Evolutionary conservation across 441 rosid species (phyloP), one percentile per base, ranked within the genome.

Genomic region (Corymbia citriodora): DNA sequence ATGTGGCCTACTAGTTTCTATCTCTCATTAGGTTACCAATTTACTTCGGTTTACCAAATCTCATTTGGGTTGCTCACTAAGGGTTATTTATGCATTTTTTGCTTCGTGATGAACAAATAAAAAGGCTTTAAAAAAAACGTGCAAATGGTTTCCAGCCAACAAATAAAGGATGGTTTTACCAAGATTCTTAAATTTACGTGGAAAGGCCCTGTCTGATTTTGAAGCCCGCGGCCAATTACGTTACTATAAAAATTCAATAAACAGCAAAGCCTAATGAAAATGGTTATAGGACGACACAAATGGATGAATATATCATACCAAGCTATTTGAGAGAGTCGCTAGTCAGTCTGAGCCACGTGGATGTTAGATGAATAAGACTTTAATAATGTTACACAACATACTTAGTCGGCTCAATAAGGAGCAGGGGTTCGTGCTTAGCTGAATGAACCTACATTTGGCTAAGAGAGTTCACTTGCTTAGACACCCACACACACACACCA

Each of bases 181-280:
- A n/a, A n/a, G 72, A 65, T 7, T 17, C 36, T 65, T 65, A n/a
- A 31, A 65, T n/a, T 65, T n/a, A 19, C 36, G 18, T 8, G 36
- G 72, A 65, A 65, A n/a, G 72, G 16, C 33, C 72, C 19, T 36
- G n/a, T 3, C 18, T 8, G 45, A 68, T 31, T 31, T 31, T 68
- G 45, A 68, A 68, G 45, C 23, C 45, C 45, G 45, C 6, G 45
- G 45, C 45, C 45, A 40, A 40, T 40, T 1, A 40, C 5, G 45
- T 40, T 4, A 40, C 45, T 4, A 40, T 40, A 40, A 40, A 68
- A 68, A 17, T 68, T 68, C 79, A 68, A 16, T 68, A 31, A 68
- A 40, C 6, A 16, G 21, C 10, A 0, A 0, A 68, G 21, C 40
- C 40, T 13, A 31, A 8, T 68, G 74, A 2, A 68, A 33, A 68